phyloP scores from a whole-genome alignment of 306 rosid genomes.

The Sicyos edulis region DNA sequence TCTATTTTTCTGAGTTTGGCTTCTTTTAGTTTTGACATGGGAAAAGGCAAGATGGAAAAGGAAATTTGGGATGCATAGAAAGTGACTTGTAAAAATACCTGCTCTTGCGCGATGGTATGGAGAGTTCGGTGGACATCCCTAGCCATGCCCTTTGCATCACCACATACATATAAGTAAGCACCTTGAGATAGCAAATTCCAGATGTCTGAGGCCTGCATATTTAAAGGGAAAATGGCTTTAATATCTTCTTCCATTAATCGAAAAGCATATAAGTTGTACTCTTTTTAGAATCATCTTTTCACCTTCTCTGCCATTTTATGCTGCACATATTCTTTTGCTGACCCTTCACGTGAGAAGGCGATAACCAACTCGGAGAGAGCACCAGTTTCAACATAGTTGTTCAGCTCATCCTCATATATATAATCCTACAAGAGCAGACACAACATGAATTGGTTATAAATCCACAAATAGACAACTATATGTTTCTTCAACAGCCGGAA shows the following conservation, averaged over 20 bases:
- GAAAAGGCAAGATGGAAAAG: too few relatives aligned
- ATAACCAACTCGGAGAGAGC: slow-evolving; percentile 81
- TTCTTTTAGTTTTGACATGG: too few relatives aligned
- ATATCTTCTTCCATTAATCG: not conserved
- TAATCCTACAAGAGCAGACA: slow-evolving; percentile 51
- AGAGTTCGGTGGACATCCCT: slow-evolving; percentile 91
- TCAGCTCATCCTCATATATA: slow-evolving; percentile 85
- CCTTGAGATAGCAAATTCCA: slow-evolving; percentile 83
- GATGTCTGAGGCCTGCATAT: slow-evolving; percentile 71
- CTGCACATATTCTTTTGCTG: slow-evolving; percentile 85
- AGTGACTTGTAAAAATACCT: slow-evolving; percentile 37
- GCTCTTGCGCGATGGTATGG: slow-evolving; percentile 73
- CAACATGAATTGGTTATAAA: not conserved
- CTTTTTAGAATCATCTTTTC: not conserved
- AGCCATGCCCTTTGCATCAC: slow-evolving; percentile 99
- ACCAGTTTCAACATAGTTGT: slow-evolving; percentile 53
- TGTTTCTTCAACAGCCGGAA: not conserved
- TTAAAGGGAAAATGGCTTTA: not conserved
- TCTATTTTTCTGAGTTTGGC: too few relatives aligned
- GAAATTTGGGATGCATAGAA: too few relatives aligned
- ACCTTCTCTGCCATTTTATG: slow-evolving; percentile 94
- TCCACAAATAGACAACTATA: not conserved
- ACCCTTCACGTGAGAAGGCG: slow-evolving; percentile 94
- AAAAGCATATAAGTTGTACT: not conserved
- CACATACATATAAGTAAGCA: slow-evolving; percentile 84